Conservation (phyloP, 768 basidiomycete genomes). For the Clitopilus passeckerianus region DNA sequence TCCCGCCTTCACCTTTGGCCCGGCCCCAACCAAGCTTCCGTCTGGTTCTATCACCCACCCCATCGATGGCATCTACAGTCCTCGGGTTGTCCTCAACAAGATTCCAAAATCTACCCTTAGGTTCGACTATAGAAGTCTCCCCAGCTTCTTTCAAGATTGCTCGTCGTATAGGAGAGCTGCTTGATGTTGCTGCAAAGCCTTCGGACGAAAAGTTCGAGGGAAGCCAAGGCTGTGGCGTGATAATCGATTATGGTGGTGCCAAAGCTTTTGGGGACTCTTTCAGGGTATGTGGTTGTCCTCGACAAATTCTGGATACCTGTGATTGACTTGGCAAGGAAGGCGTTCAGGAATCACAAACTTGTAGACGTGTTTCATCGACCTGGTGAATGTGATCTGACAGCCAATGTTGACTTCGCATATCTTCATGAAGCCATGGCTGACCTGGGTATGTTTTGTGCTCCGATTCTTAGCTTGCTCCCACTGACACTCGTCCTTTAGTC, state of each 20-base stretch:
- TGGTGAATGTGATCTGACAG: slow-evolving; percentile 87
- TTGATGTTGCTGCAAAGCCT: not conserved
- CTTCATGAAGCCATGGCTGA: slow-evolving; percentile 71
- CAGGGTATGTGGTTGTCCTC: slow-evolving; percentile 49
- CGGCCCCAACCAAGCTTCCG: slow-evolving; percentile 38
- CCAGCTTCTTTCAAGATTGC: slow-evolving; percentile 66
- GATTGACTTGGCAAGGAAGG: slow-evolving; percentile 39
- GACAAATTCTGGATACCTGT: not conserved
- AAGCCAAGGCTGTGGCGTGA: slow-evolving; percentile 58
- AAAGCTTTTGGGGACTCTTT: slow-evolving; percentile 69
- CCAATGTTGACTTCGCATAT: slow-evolving; percentile 95
- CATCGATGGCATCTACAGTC: slow-evolving; percentile 45
- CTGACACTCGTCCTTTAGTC: slow-evolving; percentile 18
- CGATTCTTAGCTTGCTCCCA: not conserved
- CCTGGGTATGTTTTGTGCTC: slow-evolving; percentile 33
- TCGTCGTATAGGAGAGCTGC: slow-evolving; percentile 58
- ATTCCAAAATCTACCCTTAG: slow-evolving; percentile 62
- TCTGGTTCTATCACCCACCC: slow-evolving; percentile 58
- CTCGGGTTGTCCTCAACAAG: slow-evolving; percentile 64
- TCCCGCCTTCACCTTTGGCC: slow-evolving; percentile 8
- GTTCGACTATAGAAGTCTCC: slow-evolving; percentile 78
- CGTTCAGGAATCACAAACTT: slow-evolving; percentile 83
- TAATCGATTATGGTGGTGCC: slow-evolving; percentile 88
- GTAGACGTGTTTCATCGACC: slow-evolving; percentile 82
- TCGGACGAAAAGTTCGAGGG: not conserved